These are phyloP conservation scores for Pseudopithomyces maydicus DNA, from an alignment of 2,329 filamentous ascomycete species.

Conservation along the genomic window DNA sequence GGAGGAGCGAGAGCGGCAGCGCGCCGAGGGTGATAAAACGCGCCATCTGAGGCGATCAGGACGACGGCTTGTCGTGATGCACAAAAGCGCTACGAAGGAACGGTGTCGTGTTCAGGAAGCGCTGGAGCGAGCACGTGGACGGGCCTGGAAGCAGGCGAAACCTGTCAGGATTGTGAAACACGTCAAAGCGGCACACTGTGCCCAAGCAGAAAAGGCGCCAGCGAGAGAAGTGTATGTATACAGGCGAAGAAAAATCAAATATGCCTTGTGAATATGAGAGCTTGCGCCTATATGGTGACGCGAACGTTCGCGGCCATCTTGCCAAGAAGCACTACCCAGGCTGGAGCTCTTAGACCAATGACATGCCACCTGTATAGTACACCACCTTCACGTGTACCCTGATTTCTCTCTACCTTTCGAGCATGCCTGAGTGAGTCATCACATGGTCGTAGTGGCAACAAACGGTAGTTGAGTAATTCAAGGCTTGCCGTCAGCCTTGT, in stretches of 20 bases:
- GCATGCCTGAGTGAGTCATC: neutral
- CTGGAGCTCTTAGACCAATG: conserved; percentile 3
- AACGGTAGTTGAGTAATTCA: too few species aligned
- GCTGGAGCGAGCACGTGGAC: conserved; percentile 1
- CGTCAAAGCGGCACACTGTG: conserved; percentile 2
- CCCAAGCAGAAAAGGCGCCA: neutral
- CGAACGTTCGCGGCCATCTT: neutral
- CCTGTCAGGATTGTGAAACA: conserved; percentile 3
- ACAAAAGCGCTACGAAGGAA: neutral
- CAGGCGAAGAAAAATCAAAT: neutral
- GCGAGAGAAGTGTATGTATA: neutral
- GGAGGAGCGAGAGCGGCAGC: conserved; percentile 27
- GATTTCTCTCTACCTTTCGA: neutral
- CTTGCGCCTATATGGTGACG: conserved; percentile 6
- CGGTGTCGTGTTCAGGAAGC: neutral
- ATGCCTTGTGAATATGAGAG: neutral
- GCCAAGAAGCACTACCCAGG: neutral
- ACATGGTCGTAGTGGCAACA: too few species aligned
- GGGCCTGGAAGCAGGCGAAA: neutral
- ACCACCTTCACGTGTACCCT: conserved; percentile 3
- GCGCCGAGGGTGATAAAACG: conserved; percentile 25
- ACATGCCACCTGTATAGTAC: conserved; percentile 3
- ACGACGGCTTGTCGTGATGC: conserved; percentile 7
- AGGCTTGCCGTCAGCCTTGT: too few species aligned
- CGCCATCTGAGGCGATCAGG: conserved; percentile 32